These are phyloP conservation scores for Hanseniaspora pseudoguilliermondii DNA, from an alignment of 805 yeast species.

Conservation along the genomic window DNA sequence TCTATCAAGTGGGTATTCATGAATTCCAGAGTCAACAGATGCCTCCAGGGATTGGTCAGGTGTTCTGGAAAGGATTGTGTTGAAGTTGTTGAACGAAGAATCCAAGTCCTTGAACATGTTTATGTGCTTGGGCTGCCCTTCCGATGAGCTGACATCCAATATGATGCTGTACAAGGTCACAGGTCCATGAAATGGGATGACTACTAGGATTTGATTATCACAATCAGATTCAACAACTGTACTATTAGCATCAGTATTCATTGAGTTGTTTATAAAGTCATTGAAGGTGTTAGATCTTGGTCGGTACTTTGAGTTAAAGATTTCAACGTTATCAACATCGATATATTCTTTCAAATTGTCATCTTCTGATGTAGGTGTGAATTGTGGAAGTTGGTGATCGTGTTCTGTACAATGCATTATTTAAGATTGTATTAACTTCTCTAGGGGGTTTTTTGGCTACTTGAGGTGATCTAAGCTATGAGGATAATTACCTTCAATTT, in stretches of 20 bases:
- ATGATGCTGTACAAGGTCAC: conserved; percentile 66
- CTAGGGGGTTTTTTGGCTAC: neutral
- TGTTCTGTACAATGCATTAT: conserved; percentile 22
- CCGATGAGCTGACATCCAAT: conserved; percentile 29
- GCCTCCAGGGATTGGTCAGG: conserved; percentile 34
- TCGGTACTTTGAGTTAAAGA: conserved; percentile 47
- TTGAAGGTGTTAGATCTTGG: conserved; percentile 29
- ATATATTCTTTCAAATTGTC: conserved; percentile 57
- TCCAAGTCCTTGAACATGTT: conserved; percentile 54
- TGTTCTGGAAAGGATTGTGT: conserved; percentile 15
- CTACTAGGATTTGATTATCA: conserved; percentile 66
- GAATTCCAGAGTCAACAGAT: conserved; percentile 32
- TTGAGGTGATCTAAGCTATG: neutral
- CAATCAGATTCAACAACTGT: conserved; percentile 50
- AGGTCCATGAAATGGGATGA: conserved; percentile 66
- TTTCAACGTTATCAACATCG: conserved; percentile 46
- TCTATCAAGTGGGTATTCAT: conserved; percentile 69
- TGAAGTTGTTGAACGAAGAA: conserved; percentile 1
- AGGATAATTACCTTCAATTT: no score
- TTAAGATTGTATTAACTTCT: neutral
- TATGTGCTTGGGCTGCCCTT: conserved; percentile 55
- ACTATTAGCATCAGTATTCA: conserved; percentile 39
- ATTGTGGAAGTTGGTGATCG: conserved; percentile 38
- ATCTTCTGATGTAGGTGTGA: conserved; percentile 55
- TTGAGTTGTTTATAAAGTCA: conserved; percentile 23